Evolutionary conservation across 345 rosid genomes (phyloP), one percentile per base, ranked within the genome.

Genomic region (Eucalyptus urophylla): DNA sequence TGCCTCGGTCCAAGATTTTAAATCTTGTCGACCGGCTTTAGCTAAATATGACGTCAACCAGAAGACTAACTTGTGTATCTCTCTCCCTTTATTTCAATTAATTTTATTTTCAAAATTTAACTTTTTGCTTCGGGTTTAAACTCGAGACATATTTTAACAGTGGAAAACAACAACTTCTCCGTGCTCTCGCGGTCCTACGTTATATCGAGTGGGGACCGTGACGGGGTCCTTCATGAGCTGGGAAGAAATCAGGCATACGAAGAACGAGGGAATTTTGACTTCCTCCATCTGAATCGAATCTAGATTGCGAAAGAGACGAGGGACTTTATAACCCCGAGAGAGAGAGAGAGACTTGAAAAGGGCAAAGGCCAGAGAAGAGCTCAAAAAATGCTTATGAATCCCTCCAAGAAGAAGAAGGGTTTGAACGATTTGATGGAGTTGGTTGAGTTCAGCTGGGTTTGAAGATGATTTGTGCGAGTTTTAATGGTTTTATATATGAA

Each of bases 141-240:
- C 1, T 51, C 4, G 22, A 51, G 22, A 17, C 56, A 51, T 51
- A 51, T 51, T 51, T 17, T 51, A 17, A 51, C 4, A 51, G 5
- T 19, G 5, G 88, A 88, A 44, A 67, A 86, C 50, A 88, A 54
- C 90, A 83, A 88, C 19, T 50, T 80, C 62, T 88, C 87, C 51
- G 56, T 90, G 91, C 90, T 88, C 43, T 88, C 50, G 24, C 88
- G 49, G 88, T 90, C 85, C 37, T 90, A 90, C 81, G 90, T 90
- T 56, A 90, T 86, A 21, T 37, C 87, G 85, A 81, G 90, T 86
- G 21, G 90, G 65, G 50, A 88, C 76, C 6, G 49, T 88, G 43
- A 90, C 56, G 4, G 90, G 90, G 31, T 90, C 91, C 67, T 90
- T 88, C 91, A 90, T 90, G 88, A 90, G 86, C 43, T 90, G 87